Evolutionary conservation across 2,329 filamentous ascomycete genomes (phyloP).

Genomic region (Epichloe brachyelytri): DNA sequence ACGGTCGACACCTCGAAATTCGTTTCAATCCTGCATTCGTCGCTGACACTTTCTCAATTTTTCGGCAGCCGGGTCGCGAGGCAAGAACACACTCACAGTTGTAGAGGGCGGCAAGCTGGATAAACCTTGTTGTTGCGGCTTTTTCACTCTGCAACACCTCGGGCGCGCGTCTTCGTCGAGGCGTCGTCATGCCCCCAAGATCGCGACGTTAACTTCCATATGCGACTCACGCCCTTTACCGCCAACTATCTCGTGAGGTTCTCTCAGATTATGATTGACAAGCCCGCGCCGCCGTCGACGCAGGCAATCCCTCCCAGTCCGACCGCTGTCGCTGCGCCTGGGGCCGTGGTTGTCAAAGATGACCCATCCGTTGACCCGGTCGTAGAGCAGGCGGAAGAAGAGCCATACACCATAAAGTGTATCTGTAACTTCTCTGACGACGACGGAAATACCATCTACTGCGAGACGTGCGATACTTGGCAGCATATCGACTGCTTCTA

Average conservation of each 20-base stretch:
- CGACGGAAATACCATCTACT: slow-evolving; percentile 95
- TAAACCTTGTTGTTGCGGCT: slow-evolving; percentile 3
- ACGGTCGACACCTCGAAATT: neutral
- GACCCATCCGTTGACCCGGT: slow-evolving; percentile 26
- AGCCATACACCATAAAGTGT: slow-evolving; percentile 93
- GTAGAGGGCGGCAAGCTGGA: neutral
- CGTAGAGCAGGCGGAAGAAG: slow-evolving; percentile 50
- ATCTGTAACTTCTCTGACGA: slow-evolving; percentile 90
- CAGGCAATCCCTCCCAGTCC: slow-evolving; percentile 44
- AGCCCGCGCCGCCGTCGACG: slow-evolving; percentile 38
- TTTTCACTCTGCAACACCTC: neutral
- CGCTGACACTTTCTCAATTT: neutral
- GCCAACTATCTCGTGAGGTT: slow-evolving; percentile 28
- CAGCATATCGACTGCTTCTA: slow-evolving; percentile 98
- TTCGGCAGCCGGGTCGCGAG: neutral
- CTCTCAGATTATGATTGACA: slow-evolving; percentile 51
- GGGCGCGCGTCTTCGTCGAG: slow-evolving; percentile 28
- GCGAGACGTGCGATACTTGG: slow-evolving; percentile 93
- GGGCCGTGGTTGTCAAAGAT: slow-evolving; percentile 22
- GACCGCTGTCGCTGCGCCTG: slow-evolving; percentile 26
- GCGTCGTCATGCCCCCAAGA: slow-evolving; percentile 48
- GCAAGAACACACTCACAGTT: neutral
- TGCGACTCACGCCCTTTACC: slow-evolving; percentile 23
- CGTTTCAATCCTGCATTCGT: neutral
- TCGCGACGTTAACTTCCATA: slow-evolving; percentile 34